Percentiles rank a stretch among this genome's conserved stretches.
Conservation (phyloP, 805 yeast genomes). For the Saccharomycopsis fibuligera region DNA sequence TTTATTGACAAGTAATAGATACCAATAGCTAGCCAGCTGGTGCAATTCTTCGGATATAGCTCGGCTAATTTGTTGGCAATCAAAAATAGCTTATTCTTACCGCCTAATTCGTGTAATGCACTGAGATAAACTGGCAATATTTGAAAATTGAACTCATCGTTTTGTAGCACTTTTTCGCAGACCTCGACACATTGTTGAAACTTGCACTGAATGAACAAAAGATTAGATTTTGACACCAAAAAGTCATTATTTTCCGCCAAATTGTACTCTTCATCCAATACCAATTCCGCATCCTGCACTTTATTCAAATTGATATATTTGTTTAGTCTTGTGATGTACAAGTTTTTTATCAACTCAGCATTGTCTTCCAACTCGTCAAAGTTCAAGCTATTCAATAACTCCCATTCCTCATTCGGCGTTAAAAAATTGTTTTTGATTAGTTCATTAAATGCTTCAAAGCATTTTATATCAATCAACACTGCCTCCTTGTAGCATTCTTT, state of each 20-base stretch:
- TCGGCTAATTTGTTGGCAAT: conserved; percentile 84
- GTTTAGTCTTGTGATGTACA: conserved; percentile 72
- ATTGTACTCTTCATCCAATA: conserved; percentile 65
- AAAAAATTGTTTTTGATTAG: conserved; percentile 64
- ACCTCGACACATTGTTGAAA: conserved; percentile 68
- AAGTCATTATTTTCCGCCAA: conserved; percentile 67
- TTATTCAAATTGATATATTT: conserved; percentile 57
- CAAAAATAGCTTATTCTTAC: conserved; percentile 70
- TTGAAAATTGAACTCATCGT: conserved; percentile 66
- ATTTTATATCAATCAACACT: conserved; percentile 77
- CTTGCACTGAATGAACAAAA: conserved; percentile 66
- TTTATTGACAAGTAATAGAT: conserved; percentile 74
- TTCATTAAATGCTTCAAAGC: conserved; percentile 87
- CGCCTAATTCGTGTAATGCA: conserved; percentile 79
- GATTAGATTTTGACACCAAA: conserved; percentile 60
- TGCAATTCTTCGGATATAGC: conserved; percentile 68
- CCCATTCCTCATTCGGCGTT: conserved; percentile 86
- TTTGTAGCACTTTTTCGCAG: conserved; percentile 51
- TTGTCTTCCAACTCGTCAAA: conserved; percentile 74
- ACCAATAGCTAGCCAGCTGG: conserved; percentile 91
- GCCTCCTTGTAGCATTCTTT: conserved; percentile 86
- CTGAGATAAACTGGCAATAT: conserved; percentile 75
- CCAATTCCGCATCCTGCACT: conserved; percentile 58
- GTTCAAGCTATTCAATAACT: conserved; percentile 53
- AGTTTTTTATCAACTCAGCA: conserved; percentile 67